Percentiles rank a stretch among this genome's conserved stretches.
These are phyloP conservation scores for Penicillium pulvis DNA, from an alignment of 495 filamentous ascomycete genomes.

Conservation along the genomic window DNA sequence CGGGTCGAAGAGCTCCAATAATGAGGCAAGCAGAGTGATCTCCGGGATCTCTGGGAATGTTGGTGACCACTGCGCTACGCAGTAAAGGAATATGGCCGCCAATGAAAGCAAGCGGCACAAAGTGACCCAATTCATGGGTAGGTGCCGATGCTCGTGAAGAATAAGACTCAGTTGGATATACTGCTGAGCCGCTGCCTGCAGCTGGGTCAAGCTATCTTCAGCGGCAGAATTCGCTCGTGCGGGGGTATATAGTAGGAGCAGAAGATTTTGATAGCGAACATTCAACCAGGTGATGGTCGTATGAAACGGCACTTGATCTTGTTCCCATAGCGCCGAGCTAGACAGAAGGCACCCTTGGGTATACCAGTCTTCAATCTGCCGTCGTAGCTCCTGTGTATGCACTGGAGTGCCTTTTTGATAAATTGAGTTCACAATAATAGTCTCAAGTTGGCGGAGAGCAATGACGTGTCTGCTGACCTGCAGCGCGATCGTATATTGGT, in stretches of 20 bases:
- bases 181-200: slow-evolving; percentile 29
- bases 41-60: slow-evolving; percentile 9
- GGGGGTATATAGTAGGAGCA: slow-evolving; percentile 24
- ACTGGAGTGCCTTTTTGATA: not conserved
- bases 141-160: slow-evolving; percentile 28
- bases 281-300: slow-evolving; percentile 32
- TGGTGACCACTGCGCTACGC: slow-evolving; percentile 4
- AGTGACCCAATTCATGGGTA: slow-evolving; percentile 32
- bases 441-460: slow-evolving; percentile 30
- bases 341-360: slow-evolving; percentile 30
- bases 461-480: slow-evolving; percentile 34
- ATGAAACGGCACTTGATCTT: slow-evolving; percentile 30
- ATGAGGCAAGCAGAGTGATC: slow-evolving; percentile 2
- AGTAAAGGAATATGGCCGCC: slow-evolving; percentile 22
- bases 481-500: slow-evolving; percentile 24
- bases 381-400: slow-evolving; percentile 16
- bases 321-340: slow-evolving; percentile 19
- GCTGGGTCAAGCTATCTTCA: slow-evolving; percentile 16
- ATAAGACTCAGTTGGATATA: slow-evolving; percentile 28
- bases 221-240: slow-evolving; percentile 8
- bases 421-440: slow-evolving; percentile 24
- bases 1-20: slow-evolving; percentile 10
- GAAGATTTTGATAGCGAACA: slow-evolving; percentile 30
- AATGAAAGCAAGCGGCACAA: slow-evolving; percentile 25
- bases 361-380: slow-evolving; percentile 31